Evolutionary conservation across 805 yeast genomes (phyloP).

Genomic region (Candida michaelii): DNA sequence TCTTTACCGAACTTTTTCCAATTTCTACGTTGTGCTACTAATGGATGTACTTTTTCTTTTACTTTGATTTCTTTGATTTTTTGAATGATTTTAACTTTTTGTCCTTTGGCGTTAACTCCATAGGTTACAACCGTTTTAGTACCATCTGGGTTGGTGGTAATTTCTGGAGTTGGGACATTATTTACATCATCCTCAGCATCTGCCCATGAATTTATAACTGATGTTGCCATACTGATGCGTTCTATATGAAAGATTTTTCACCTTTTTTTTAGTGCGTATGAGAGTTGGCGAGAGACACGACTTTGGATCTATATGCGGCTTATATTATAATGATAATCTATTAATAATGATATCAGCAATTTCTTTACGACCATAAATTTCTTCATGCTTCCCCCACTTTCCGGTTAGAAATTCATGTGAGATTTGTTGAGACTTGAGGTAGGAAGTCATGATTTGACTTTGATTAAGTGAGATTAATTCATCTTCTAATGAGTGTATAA

Average conservation of each 20-base stretch:
- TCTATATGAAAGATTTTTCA: constrained; percentile 8
- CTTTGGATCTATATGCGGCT: no score
- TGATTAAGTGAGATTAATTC: constrained; percentile 61
- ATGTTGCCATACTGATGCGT: constrained; percentile 24
- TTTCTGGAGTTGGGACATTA: constrained; percentile 63
- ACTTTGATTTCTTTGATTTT: constrained; percentile 74
- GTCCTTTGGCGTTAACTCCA: constrained; percentile 72
- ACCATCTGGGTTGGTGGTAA: constrained; percentile 80
- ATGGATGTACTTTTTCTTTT: constrained; percentile 78
- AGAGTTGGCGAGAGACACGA: no score
- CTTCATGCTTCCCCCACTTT: constrained; percentile 62
- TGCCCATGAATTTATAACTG: constrained; percentile 59
- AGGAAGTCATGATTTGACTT: constrained; percentile 23
- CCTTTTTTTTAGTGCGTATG: neutral
- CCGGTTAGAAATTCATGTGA: constrained; percentile 27
- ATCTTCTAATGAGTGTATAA: constrained; percentile 65
- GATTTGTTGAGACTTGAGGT: constrained; percentile 3
- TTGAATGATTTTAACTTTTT: constrained; percentile 85
- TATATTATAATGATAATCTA: neutral
- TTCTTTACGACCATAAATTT: constrained; percentile 50
- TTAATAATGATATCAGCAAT: constrained; percentile 28
- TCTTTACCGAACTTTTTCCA: constrained; percentile 92
- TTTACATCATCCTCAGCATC: constrained; percentile 61
- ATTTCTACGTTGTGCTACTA: constrained; percentile 81
- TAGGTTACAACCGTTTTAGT: constrained; percentile 84